Percentiles rank a stretch among this genome's conserved stretches.
Conservation (phyloP, 2,329 filamentous ascomycete genomes). For the Stromatinia cepivora region DNA sequence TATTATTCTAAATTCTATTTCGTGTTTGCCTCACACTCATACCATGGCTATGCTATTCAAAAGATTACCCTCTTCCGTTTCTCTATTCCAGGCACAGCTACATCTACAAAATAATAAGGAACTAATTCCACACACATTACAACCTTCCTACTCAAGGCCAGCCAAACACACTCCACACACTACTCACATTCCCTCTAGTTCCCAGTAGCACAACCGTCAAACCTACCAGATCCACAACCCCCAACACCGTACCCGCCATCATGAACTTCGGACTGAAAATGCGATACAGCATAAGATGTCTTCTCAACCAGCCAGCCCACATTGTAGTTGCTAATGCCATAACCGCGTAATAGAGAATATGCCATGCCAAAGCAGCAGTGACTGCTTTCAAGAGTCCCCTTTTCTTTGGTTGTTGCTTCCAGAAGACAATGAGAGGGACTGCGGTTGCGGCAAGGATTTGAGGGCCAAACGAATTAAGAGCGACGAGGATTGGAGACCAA, state of each 20-base stretch:
- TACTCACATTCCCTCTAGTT: slow-evolving; percentile 72
- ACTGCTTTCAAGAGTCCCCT: slow-evolving; percentile 52
- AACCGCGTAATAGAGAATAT: slow-evolving; percentile 79
- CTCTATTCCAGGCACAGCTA: neutral
- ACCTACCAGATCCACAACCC: slow-evolving; percentile 75
- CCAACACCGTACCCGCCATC: slow-evolving; percentile 69
- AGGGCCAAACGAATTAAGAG: slow-evolving; percentile 84
- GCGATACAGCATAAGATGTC: slow-evolving; percentile 95
- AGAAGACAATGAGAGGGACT: slow-evolving; percentile 79
- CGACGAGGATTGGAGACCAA: slow-evolving; percentile 79
- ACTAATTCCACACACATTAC: neutral
- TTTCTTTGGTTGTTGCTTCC: slow-evolving; percentile 82
- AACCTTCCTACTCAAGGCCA: slow-evolving; percentile 43
- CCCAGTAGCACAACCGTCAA: slow-evolving; percentile 72
- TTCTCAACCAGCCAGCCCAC: slow-evolving; percentile 83
- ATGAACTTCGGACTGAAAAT: slow-evolving; percentile 93
- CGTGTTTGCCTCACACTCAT: neutral
- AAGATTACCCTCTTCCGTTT: neutral
- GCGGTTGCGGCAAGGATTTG: slow-evolving; percentile 80
- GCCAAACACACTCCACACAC: slow-evolving; percentile 86
- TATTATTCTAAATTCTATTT: neutral
- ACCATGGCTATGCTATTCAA: slow-evolving; percentile 12
- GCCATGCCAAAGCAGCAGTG: slow-evolving; percentile 69
- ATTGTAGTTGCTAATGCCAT: slow-evolving; percentile 83
- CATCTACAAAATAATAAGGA: neutral